Base-by-base conservation (phyloP, 1,139 yeast genomes). In the Candida glucosophila region DNA sequence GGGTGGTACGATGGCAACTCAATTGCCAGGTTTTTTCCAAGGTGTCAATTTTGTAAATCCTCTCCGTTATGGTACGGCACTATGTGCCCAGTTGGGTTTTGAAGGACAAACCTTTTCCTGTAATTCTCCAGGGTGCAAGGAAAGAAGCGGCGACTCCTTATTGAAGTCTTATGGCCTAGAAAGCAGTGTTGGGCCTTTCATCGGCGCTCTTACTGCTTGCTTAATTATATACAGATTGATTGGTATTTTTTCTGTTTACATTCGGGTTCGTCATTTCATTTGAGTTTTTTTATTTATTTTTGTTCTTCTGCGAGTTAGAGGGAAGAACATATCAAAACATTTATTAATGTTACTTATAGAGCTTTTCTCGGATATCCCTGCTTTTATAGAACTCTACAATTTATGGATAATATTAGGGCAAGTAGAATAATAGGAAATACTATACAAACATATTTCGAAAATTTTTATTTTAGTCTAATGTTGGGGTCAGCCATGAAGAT, bases 1-100 rank as follows among this genome's bases (percentile, higher is more conserved):
- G 92, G 83, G 85, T 4, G 95, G 95, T n/a, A 61, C 88, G 5
- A 67, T 85, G 77, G 78, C 95, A 0, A 53, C 81, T 36, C 63
- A 77, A 18, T 73, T 83, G 78, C 85, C 85, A 5, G 55, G 54
- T 1, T 72, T 83, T 28, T 67, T 83, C 43, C 61, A 62, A 35
- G 93, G 76, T 0, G 54, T 79, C 47, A 83, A 82, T 49, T 83
- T 74, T 53, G 40, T 79, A 9, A 77, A 75, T 29, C 95, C 95
- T 2, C 52, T 79, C 43, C 79, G 77, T 41, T 83, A 78, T 46
- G 78, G 71, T 5, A 76, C 72, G 20, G 75, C 77, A 29, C 57
- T 74, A 2, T 49, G 59, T 38, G 62, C 64, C 9, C 55, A 56
- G 32, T 39, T 62, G 28, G 63, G 58, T 8, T 55, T 64, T 24